Base-by-base conservation (phyloP, 148 eudicot genomes). In the Polygonum maritimum region DNA sequence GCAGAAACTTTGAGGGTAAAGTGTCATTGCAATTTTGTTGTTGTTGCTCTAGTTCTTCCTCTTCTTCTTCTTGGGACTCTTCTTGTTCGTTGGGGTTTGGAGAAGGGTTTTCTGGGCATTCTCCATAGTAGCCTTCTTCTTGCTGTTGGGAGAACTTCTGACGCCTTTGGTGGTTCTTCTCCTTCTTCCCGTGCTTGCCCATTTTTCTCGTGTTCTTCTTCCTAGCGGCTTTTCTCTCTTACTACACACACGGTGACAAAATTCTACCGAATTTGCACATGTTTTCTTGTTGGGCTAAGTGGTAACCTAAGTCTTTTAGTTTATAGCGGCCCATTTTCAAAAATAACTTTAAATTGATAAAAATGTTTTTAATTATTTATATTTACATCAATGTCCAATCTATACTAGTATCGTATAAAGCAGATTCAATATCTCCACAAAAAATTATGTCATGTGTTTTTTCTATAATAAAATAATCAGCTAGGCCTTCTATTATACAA, bases 111-210 rank as follows among this genome's bases (percentile, higher is more conserved):
- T 55, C 74, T 75, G 86, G 81, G 69, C 76, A 75, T 33, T 76
- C 82, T 7, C 80, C 80, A 12, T 21, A 65, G 48, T 78, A 81
- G 49, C 74, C 84, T 69, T 84, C 83, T 75, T 79, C 80, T n/a
- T 75, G 73, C 82, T 78, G 77, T 74, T 74, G 83, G 9, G 88
- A 84, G 76, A 70, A 67, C 10, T 82, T 84, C 33, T 85, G 85
- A 54, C 89, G 89, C 18, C 71, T 44, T 67, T 67, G 71, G 45
- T 38, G 21, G 71, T 67, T 35, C 45, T 75, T 84, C 74, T 92
- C 89, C 82, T 88, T 94, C 85, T 89, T 92, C 22, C 96, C 87
- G 81, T 84, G 81, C 79, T 92, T 92, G 45, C 98, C 98, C 98
- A 91, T 93, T 79, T 73, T 11, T 31, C 48, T 60, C 9, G 19